Percentiles rank a stretch among this genome's conserved stretches.
These are phyloP conservation scores for Blastosporella zonata DNA, from an alignment of 1,284 basidiomycete genomes.

Conservation along the genomic window DNA sequence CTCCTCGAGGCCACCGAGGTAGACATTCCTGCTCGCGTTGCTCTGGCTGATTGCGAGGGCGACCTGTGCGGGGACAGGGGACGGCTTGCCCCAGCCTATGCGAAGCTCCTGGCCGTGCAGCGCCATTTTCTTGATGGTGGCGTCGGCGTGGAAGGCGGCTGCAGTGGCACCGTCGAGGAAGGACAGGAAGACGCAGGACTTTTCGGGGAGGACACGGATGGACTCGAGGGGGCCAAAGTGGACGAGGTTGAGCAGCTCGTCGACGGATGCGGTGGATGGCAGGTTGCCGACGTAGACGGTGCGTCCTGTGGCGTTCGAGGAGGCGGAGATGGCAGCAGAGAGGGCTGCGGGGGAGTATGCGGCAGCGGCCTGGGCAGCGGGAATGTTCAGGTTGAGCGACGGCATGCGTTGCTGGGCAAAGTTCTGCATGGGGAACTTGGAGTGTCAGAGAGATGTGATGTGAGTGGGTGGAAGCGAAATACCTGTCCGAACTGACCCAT, in stretches of 20 bases:
- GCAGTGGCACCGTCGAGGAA: constrained; percentile 91
- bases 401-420: constrained; percentile 57
- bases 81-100: constrained; percentile 95
- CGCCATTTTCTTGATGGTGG: constrained; percentile 87
- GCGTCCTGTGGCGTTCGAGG: constrained; percentile 71
- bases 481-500: constrained; percentile 69
- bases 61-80: constrained; percentile 81
- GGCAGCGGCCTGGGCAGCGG: constrained; percentile 49
- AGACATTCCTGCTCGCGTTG: constrained; percentile 92
- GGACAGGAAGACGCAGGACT: constrained; percentile 96
- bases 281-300: constrained; percentile 98
- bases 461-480: constrained; percentile 9
- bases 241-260: constrained; percentile 96
- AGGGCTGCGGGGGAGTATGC: constrained; percentile 76
- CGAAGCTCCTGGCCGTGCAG: constrained; percentile 92
- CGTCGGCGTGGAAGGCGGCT: constrained; percentile 93
- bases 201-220: constrained; percentile 95
- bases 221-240: constrained; percentile 97
- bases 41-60: constrained; percentile 84
- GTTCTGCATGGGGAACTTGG: constrained; percentile 28
- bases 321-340: constrained; percentile 44
- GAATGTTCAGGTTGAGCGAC: constrained; percentile 64
- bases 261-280: constrained; percentile 93
- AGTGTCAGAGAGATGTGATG: constrained; percentile 12
- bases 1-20: constrained; percentile 89